Evolutionary conservation across 2,329 filamentous ascomycete genomes (phyloP).

Genomic region (Nemania diffusa): DNA sequence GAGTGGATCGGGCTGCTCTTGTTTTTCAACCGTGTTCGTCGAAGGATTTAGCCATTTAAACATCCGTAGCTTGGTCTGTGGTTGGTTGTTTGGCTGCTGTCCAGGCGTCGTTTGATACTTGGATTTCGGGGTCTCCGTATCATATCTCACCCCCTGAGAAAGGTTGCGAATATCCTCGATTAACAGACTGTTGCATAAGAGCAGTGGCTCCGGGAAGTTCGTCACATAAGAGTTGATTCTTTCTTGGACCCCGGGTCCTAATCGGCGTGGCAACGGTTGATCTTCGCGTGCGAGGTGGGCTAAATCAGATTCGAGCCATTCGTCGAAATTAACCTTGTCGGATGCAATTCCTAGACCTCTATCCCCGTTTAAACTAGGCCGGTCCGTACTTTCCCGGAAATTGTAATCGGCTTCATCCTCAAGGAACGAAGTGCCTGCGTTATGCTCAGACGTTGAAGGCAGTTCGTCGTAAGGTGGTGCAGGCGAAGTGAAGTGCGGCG

Average conservation of each 20-base stretch:
- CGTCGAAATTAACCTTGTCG: constrained; percentile 39
- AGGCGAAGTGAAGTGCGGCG: background rate
- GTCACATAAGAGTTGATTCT: constrained; percentile 63
- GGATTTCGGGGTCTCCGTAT: constrained; percentile 34
- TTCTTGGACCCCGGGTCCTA: constrained; percentile 65
- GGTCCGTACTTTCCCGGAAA: background rate
- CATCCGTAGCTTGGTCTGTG: constrained; percentile 34
- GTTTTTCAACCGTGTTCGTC: constrained; percentile 23
- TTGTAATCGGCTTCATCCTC: constrained; percentile 11
- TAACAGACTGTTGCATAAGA: constrained; percentile 64
- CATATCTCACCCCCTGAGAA: constrained; percentile 63
- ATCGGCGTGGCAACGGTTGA: constrained; percentile 55
- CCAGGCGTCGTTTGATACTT: constrained; percentile 33
- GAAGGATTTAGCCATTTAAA: constrained; percentile 45
- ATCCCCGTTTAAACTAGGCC: constrained; percentile 1
- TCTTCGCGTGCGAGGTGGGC: constrained; percentile 39
- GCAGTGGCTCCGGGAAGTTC: constrained; percentile 70
- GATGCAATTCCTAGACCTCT: constrained; percentile 19
- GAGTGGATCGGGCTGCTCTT: background rate
- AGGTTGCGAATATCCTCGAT: constrained; percentile 68
- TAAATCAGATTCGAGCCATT: constrained; percentile 43
- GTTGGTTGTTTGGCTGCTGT: constrained; percentile 34
- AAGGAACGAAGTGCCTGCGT: background rate
- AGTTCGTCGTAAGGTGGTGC: background rate
- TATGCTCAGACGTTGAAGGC: background rate